Conservation (phyloP, 75 land plant genomes). For the Chamaecyparis obtusa region DNA sequence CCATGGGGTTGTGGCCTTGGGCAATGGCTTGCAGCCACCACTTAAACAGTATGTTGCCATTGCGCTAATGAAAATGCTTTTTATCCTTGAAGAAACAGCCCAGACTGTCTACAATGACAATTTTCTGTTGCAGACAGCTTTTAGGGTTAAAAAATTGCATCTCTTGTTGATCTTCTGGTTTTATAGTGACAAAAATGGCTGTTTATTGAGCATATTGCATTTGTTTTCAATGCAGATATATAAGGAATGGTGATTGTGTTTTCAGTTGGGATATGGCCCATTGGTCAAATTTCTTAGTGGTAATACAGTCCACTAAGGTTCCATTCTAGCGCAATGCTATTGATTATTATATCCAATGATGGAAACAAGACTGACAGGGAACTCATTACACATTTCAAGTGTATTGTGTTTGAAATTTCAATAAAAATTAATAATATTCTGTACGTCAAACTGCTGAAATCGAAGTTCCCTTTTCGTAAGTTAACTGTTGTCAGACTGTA, state of each 20-base stretch:
- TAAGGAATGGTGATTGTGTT: neutral
- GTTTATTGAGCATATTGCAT: neutral
- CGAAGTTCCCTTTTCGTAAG: neutral
- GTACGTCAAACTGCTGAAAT: neutral
- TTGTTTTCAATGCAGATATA: neutral
- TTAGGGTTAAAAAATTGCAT: neutral
- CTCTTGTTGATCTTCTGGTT: no score
- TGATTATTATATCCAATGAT: neutral
- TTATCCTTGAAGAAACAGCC: no score
- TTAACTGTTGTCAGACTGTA: neutral
- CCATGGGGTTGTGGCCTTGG: no score
- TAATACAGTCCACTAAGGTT: neutral
- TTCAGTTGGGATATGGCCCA: neutral
- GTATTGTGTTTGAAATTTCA: no score
- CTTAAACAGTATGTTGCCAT: no score
- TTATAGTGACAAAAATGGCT: neutral
- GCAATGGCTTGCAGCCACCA: no score
- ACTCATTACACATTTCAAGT: neutral
- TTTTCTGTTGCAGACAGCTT: neutral
- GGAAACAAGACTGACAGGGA: neutral
- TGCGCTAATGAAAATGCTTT: no score
- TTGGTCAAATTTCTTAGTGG: neutral
- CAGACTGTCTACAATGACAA: no score
- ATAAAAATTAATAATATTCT: no score
- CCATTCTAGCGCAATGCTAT: neutral